Base-by-base conservation (phyloP, 768 basidiomycete genomes). In the Dendrothele bispora region DNA sequence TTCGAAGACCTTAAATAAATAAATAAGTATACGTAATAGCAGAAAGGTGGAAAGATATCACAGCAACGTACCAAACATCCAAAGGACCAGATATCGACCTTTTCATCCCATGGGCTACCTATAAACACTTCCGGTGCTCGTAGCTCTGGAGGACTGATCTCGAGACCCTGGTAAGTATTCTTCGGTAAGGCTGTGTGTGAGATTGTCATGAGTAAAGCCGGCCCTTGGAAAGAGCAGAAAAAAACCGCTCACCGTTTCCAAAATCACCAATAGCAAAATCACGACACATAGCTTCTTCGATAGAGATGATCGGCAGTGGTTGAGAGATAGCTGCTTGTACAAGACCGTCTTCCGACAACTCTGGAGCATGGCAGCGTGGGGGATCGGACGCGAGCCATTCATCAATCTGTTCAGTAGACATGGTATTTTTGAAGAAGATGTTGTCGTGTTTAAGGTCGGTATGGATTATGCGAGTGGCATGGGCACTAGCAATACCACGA, bases 41-140 rank as follows among this genome's bases (percentile, higher is more conserved):
- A 5, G 27, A 25, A 11, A 24, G 41, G n/a, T 17, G 40, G 41
- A 22, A 48, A 17, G 34, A 39, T n/a, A 39, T 7, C 7, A 29
- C 30, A 30, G 20, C 28, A 26, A 52, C 51, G 20, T 39, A 55
- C 55, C 15, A 57, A 38, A 39, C 53, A 55, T 11, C 55, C 55
- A 46, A 55, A 49, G 11, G 50, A 30, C 55, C 55, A 57, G 12
- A 57, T 54, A 35, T 57, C 55, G 21, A 55, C 50, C 17, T 39
- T 46, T 30, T 35, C 21, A 26, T 50, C 49, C 55, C 54, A 57
- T 17, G 30, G 26, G 3, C 44, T 28, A 15, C 18, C 26, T 29
- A 57, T 35, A 18, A 49, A 20, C n/a, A 50, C 43, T 39, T 57
- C 55, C 11, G 55, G 55, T 10, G 55, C 34, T 11, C 55, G 47